Percentiles rank a stretch among this genome's conserved stretches.
Evolutionary conservation across 768 basidiomycete species (phyloP).

Genomic region (Tylopilus sp.): DNA sequence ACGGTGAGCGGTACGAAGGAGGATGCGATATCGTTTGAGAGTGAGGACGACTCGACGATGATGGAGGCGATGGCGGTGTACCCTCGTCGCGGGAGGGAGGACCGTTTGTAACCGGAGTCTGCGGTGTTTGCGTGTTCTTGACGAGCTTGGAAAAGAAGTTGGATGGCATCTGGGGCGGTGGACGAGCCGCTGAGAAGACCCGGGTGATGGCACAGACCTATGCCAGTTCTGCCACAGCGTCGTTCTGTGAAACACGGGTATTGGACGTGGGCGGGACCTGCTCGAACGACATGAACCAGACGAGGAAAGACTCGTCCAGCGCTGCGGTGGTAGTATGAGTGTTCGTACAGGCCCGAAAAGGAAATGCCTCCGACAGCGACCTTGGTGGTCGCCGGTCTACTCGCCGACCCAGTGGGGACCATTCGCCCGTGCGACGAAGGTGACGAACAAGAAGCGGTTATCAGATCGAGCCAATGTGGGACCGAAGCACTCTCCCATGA

Average conservation of each 20-base stretch:
- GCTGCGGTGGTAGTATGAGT: constrained; percentile 5
- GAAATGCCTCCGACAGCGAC: neutral
- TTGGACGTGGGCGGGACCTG: neutral
- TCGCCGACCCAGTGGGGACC: too few relatives aligned
- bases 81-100: constrained; percentile 1
- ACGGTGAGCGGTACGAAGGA: constrained; percentile 5
- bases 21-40: constrained; percentile 11
- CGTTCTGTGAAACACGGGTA: too few relatives aligned
- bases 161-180: constrained; percentile 19
- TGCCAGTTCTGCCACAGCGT: neutral
- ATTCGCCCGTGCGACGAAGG: too few relatives aligned
- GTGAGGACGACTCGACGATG: neutral
- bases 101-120: constrained; percentile 1
- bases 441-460: neutral
- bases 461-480: neutral
- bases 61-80: neutral
- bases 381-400: too few relatives aligned
- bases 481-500: neutral
- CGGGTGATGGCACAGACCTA: neutral
- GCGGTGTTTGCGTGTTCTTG: constrained; percentile 13
- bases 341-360: neutral
- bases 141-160: constrained; percentile 32
- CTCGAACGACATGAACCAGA: neutral
- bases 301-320: too few relatives aligned
- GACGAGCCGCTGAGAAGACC: neutral